phyloP scores from a whole-genome alignment of 139 green algal genomes.

The Coelastrella sp. region DNA sequence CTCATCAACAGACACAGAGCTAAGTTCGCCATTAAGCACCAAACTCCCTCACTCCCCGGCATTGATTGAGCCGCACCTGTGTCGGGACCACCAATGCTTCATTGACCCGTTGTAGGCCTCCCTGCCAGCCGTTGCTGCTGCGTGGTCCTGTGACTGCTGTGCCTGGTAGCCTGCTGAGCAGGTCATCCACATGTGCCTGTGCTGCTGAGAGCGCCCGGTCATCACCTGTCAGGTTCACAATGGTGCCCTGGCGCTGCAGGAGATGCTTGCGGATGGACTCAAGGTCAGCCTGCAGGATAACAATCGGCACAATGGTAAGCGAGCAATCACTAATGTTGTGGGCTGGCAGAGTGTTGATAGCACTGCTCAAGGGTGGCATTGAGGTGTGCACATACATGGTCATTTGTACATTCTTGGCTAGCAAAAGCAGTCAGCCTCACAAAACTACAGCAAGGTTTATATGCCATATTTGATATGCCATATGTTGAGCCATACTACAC shows the following conservation, averaged over 20 bases:
- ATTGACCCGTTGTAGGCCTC: conserved; percentile 76
- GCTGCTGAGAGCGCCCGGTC: conserved; percentile 77
- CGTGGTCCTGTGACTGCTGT: conserved; percentile 11
- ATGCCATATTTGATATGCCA: not conserved
- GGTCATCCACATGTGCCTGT: conserved; percentile 68
- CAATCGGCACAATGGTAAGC: not conserved
- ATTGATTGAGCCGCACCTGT: conserved; percentile 63
- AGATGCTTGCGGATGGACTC: conserved; percentile 82
- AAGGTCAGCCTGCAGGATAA: conserved; percentile 72
- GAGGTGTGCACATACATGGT: no score
- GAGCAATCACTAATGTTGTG: not conserved
- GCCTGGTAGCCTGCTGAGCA: conserved; percentile 88
- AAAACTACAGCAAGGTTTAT: no score
- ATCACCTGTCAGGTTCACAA: conserved; percentile 98
- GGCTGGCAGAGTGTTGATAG: no score
- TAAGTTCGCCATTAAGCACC: no score
- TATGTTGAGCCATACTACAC: not conserved
- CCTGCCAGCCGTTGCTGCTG: conserved; percentile 53
- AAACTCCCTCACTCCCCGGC: no score
- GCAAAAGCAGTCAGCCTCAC: no score
- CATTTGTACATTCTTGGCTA: no score
- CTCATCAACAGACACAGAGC: no score
- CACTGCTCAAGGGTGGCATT: no score
- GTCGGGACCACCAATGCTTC: conserved; percentile 96
- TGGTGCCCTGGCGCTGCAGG: conserved; percentile 81